A percentile compares a stretch with the other conserved stretches of the same genome.
phyloP scores from a whole-genome alignment of 305 asterid genomes.

The Coffea humblotiana region DNA sequence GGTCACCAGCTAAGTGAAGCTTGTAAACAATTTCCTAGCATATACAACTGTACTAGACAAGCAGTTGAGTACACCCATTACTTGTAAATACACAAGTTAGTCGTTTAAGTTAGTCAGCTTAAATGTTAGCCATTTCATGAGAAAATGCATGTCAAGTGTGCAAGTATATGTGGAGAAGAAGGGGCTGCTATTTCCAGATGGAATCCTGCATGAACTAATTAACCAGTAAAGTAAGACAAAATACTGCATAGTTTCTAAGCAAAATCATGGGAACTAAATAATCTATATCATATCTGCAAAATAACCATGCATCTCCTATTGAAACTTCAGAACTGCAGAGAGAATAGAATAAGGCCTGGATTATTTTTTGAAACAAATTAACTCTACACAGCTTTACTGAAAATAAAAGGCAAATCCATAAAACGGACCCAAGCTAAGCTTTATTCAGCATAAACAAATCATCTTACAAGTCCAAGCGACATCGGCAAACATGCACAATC shows the following conservation, averaged over 20 bases:
- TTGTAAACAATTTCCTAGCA: neutral
- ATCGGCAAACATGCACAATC: no score
- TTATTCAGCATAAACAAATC: neutral
- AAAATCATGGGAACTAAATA: neutral
- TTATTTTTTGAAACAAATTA: neutral
- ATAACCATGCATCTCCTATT: neutral
- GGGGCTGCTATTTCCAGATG: neutral
- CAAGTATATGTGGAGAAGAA: neutral
- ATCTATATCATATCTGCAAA: neutral
- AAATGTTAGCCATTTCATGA: neutral
- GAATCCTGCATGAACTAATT: neutral
- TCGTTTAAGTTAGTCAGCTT: neutral
- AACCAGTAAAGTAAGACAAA: neutral
- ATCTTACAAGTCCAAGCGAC: neutral
- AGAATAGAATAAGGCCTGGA: neutral
- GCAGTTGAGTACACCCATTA: neutral
- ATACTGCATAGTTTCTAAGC: neutral
- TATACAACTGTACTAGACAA: neutral
- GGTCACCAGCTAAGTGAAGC: neutral
- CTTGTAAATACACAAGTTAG: no score
- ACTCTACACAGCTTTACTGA: neutral
- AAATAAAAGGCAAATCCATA: neutral
- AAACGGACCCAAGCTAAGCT: neutral
- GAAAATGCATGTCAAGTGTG: neutral
- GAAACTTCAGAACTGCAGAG: neutral